Percentiles rank a stretch among this genome's conserved stretches.
Conservation (phyloP, 2,329 filamentous ascomycete genomes). For the Periconia sp. region DNA sequence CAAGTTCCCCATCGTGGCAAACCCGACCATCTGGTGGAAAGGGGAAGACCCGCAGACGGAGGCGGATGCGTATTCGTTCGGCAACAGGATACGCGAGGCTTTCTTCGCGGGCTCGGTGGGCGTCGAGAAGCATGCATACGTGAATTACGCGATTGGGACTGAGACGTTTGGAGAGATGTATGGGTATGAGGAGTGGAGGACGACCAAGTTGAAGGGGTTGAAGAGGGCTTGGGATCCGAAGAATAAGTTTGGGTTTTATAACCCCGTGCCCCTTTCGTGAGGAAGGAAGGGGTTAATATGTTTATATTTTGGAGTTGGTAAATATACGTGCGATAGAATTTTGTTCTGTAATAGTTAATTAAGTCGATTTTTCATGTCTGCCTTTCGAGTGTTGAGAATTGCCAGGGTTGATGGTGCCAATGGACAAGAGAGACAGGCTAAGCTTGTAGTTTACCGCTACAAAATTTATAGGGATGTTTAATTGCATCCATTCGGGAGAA, state of each 20-base stretch:
- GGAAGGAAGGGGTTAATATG: background rate
- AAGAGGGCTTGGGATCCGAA: conserved; percentile 35
- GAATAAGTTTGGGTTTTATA: conserved; percentile 31
- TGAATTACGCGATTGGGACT: conserved; percentile 38
- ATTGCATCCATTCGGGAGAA: too few relatives aligned
- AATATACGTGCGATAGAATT: too few relatives aligned
- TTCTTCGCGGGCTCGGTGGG: conserved; percentile 12
- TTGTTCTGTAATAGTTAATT: too few relatives aligned
- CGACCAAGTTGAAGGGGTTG: conserved; percentile 27
- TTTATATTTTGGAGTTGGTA: too few relatives aligned
- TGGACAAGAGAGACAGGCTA: too few relatives aligned
- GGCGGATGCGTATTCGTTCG: conserved; percentile 14
- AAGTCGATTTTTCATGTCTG: too few relatives aligned
- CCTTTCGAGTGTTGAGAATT: too few relatives aligned
- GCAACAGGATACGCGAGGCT: conserved; percentile 12
- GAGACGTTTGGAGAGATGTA: conserved; percentile 31
- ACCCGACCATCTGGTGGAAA: conserved; percentile 18
- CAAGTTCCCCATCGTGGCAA: conserved; percentile 27
- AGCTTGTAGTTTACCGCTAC: too few relatives aligned
- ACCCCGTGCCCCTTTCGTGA: conserved; percentile 12
- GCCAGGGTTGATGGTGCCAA: too few relatives aligned
- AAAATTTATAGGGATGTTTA: too few relatives aligned
- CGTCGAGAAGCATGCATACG: conserved; percentile 26
- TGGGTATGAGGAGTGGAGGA: conserved; percentile 28
- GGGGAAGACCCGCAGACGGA: conserved; percentile 10